Evolutionary conservation across 768 basidiomycete genomes (phyloP).

Genomic region (Rhodotorula kratochvilovae): DNA sequence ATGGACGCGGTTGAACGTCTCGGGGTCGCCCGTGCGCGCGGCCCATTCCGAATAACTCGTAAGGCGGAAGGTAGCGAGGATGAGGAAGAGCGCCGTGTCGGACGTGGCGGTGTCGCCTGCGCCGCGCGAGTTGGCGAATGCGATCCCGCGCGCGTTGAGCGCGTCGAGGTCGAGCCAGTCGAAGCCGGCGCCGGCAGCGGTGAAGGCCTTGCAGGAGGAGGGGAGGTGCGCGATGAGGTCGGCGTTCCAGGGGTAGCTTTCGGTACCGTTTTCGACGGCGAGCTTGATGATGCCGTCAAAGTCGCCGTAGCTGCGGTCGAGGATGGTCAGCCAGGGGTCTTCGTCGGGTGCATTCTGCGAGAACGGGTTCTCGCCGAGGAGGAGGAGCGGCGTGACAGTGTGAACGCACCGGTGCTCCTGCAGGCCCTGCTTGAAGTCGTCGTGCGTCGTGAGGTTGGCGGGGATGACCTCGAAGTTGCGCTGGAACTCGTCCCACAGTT

Average conservation of each 20-base stretch:
- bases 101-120: slow-evolving; percentile 6
- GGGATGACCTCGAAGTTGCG: not conserved
- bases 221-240: slow-evolving; percentile 21
- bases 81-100: slow-evolving; percentile 9
- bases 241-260: not conserved
- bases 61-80: slow-evolving; percentile 8
- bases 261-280: slow-evolving; percentile 9
- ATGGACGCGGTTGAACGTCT: not conserved
- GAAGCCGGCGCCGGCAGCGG: slow-evolving; percentile 12
- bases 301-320: slow-evolving; percentile 7
- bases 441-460: not conserved
- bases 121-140: slow-evolving; percentile 10
- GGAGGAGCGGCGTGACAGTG: no score
- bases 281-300: slow-evolving; percentile 11
- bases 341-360: no score
- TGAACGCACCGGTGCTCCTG: not conserved
- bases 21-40: slow-evolving; percentile 2
- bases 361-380: no score
- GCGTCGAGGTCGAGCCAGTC: slow-evolving; percentile 1
- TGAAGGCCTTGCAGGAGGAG: slow-evolving; percentile 5
- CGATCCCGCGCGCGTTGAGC: slow-evolving; percentile 7
- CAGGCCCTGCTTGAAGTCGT: not conserved
- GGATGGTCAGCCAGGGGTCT: no score
- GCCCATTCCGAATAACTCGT: not conserved
- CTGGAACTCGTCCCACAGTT: not conserved